Evolutionary conservation across 2,329 filamentous ascomycete species (phyloP), one percentile per base, ranked within the genome.

Genomic region (Pseudopyricularia javanii): DNA sequence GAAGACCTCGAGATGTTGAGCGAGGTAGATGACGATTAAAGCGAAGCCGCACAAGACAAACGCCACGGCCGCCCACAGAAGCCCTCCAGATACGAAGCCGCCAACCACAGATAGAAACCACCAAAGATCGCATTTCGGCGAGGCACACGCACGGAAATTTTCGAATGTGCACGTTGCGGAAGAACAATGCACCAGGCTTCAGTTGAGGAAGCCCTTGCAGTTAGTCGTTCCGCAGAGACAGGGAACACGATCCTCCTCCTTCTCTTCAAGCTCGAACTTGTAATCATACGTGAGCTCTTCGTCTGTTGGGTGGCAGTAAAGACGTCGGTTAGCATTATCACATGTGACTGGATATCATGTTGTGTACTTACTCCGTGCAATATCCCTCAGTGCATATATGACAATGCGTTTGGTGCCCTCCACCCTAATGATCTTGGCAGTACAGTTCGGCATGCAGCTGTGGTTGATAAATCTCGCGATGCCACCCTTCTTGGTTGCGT

Each of bases 251-350:
- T 98, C 93, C 57, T 90, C 81, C 60, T 89, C 94, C 63, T 90
- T 90, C 63, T 94, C 88, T 70, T 98, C 93, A 62, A 93, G 87
- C 74, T 98, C 93, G 68, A 98, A 98, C 70, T 98, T 98, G 79
- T 98, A 98, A 74, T 98, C 93, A 73, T 98, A 98, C 2, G 93
- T 98, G 67, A 98, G 83, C 75, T 98, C 93, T 72, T 98, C 93
- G 67, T 96, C 93, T 98, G 64, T 56, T 24, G 24, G 48, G 50
- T 14, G 9, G 35, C 24, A 24, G 7, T 20, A n/a, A 11, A 8
- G 35, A 50, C 60, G 59, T 40, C 34, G 24, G 49, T 47, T 4
- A 24, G 32, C 24, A 15, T 50, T n/a, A 17, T 26, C 12, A 7
- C 45, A 20, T 24, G 22, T 4, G 15, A 24, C 7, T 53, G 3